Base-by-base conservation (phyloP, 1,284 basidiomycete genomes). In the Apiotrichum domesticum region DNA sequence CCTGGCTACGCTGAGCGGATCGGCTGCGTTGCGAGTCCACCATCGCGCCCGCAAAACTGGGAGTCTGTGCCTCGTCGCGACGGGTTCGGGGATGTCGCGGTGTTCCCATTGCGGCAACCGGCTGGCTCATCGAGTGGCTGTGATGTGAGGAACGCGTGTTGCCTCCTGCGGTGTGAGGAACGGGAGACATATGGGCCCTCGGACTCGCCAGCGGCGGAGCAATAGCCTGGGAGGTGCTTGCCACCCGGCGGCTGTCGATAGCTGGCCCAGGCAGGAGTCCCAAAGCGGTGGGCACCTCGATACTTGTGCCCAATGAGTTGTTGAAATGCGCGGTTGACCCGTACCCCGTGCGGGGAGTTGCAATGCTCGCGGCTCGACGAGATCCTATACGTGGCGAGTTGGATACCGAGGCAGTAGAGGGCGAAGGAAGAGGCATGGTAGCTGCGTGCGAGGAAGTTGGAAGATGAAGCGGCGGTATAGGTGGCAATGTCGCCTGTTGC, bases 191-290 rank as follows among this genome's bases (percentile, higher is more conserved):
- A 21, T 21, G 21, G 21, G 21, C 21, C 21, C 21, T 21, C 21
- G 21, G 21, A 21, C 21, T 21, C 21, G 21, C 21, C 21, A 21
- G 21, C 21, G 21, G 21, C 41, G 41, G 41, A 15, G 41, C 11
- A 14, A 14, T 49, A 10, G 29, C 46, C 42, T 41, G 43, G 6
- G 51, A 47, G 1, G 58, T 56, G 48, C 58, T 59, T 0, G 57
- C 45, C 8, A 58, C 56, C 15, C 60, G 54, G 1, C 60, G 57
- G 13, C 52, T 43, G 43, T 62, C 60, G 3, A 58, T 51, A 11
- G 56, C 35, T 53, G 32, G 53, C 9, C 41, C 53, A 40, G 32
- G 46, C 3, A 51, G 44, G 21, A 51, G 35, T 2, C 53, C 53
- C 6, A 58, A 46, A 11, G 51, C 46, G 2, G 35, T 29, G 3